Evolutionary conservation across 1,284 basidiomycete species (phyloP).

Genomic region (Uromyces viciae-fabae): DNA sequence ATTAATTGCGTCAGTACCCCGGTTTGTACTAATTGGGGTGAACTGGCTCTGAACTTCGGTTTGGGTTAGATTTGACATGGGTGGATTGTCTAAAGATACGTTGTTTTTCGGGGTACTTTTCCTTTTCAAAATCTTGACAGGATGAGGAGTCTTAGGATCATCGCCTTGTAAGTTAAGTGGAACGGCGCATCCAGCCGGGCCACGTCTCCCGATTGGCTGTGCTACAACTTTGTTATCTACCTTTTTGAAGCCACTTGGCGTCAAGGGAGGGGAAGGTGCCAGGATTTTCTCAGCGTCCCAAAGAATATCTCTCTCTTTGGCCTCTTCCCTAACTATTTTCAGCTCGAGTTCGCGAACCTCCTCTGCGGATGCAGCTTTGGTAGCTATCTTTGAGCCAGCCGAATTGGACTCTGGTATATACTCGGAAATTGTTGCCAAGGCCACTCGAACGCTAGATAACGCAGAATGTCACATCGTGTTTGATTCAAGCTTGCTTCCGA

Average conservation of each 20-base stretch:
- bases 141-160: neutral
- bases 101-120: slow-evolving; percentile 13
- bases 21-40: neutral
- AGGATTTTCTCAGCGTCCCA: slow-evolving; percentile 37
- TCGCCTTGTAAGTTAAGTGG: neutral
- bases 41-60: slow-evolving; percentile 14
- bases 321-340: slow-evolving; percentile 25
- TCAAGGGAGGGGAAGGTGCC: slow-evolving; percentile 1
- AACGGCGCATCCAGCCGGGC: neutral
- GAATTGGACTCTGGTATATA: slow-evolving; percentile 27
- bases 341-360: slow-evolving; percentile 25
- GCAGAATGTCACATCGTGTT: neutral
- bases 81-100: neutral
- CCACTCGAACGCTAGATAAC: slow-evolving; percentile 32
- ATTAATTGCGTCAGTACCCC: neutral
- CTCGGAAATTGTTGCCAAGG: slow-evolving; percentile 37
- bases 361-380: neutral
- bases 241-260: slow-evolving; percentile 1
- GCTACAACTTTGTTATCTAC: neutral
- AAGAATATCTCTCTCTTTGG: slow-evolving; percentile 5
- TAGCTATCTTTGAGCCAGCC: neutral
- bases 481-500: neutral
- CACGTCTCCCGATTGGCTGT: slow-evolving; percentile 26
- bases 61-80: slow-evolving; percentile 6
- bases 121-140: slow-evolving; percentile 23